Conservation (phyloP, 1,139 yeast genomes). For the Magnusiomyces tetraspermus region DNA sequence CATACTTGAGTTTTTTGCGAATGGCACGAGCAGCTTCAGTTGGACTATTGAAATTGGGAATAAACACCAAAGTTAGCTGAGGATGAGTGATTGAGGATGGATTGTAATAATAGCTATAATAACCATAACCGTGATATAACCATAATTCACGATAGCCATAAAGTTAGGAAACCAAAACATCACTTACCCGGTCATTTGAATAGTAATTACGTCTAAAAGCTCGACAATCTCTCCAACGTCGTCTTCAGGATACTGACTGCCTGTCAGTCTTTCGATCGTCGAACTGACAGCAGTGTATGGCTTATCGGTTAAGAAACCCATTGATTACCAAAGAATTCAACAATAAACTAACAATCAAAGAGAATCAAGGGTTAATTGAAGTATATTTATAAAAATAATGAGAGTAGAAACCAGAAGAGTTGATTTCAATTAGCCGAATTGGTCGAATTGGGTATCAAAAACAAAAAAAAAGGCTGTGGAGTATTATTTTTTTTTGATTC, state of each 20-base stretch:
- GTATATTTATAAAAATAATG: no score
- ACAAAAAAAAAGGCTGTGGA: no score
- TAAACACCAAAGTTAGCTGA: not conserved
- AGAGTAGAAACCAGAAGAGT: no score
- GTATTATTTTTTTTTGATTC: no score
- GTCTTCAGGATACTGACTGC: slow-evolving; percentile 33
- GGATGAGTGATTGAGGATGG: not conserved
- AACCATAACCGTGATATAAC: not conserved
- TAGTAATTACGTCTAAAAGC: slow-evolving; percentile 38
- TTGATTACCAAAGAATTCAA: slow-evolving; percentile 10
- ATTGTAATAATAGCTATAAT: not conserved
- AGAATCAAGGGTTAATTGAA: no score
- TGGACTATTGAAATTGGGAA: slow-evolving; percentile 36
- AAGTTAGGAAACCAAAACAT: no score
- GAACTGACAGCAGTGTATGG: slow-evolving; percentile 45
- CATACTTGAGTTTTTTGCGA: slow-evolving; percentile 81
- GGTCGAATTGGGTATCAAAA: no score
- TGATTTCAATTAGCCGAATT: no score
- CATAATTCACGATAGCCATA: not conserved
- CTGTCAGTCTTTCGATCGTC: slow-evolving; percentile 39
- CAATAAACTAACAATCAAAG: not conserved
- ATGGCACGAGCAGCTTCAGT: slow-evolving; percentile 85
- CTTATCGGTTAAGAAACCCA: slow-evolving; percentile 35
- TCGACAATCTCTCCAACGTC: slow-evolving; percentile 36
- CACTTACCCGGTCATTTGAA: slow-evolving; percentile 35